A percentile compares a stretch with the other conserved stretches of the same genome.
Evolutionary conservation across 2,329 filamentous ascomycete genomes (phyloP).

Genomic region (Nannizziopsis arthrosporioides): DNA sequence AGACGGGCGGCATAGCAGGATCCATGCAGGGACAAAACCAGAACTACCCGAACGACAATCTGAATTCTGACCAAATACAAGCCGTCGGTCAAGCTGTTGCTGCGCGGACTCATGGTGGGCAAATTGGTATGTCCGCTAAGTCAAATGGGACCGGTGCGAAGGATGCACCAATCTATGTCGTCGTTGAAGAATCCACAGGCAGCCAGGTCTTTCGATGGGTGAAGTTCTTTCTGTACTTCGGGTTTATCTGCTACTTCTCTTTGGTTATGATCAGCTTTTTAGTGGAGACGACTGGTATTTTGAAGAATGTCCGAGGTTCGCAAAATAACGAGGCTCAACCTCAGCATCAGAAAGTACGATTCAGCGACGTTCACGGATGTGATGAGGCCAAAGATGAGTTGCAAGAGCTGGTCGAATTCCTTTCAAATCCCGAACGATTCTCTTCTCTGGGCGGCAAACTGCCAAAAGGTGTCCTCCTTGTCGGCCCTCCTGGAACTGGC

Average conservation of each 20-base stretch:
- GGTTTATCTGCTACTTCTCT: conserved; percentile 64
- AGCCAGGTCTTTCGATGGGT: conserved; percentile 79
- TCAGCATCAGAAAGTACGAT: conserved; percentile 81
- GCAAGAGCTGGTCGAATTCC: conserved; percentile 90
- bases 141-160: conserved; percentile 56
- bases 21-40: conserved; percentile 15
- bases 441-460: conserved; percentile 89
- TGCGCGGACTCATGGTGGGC: conserved; percentile 56
- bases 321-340: conserved; percentile 78
- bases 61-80: conserved; percentile 56
- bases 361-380: conserved; percentile 89
- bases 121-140: conserved; percentile 42
- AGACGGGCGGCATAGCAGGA: conserved; percentile 35
- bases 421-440: conserved; percentile 87
- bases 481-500: conserved; percentile 91
- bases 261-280: conserved; percentile 69
- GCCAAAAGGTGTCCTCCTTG: conserved; percentile 88
- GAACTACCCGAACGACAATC: conserved; percentile 22
- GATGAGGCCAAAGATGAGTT: conserved; percentile 98
- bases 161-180: conserved; percentile 81
- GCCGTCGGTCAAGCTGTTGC: conserved; percentile 73
- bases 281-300: conserved; percentile 65
- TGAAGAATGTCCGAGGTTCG: conserved; percentile 64
- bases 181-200: conserved; percentile 80
- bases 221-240: conserved; percentile 72